Evolutionary conservation across 2,329 filamentous ascomycete genomes (phyloP), one percentile per base, ranked within the genome.

Genomic region (Sporothrix variecibatus): DNA sequence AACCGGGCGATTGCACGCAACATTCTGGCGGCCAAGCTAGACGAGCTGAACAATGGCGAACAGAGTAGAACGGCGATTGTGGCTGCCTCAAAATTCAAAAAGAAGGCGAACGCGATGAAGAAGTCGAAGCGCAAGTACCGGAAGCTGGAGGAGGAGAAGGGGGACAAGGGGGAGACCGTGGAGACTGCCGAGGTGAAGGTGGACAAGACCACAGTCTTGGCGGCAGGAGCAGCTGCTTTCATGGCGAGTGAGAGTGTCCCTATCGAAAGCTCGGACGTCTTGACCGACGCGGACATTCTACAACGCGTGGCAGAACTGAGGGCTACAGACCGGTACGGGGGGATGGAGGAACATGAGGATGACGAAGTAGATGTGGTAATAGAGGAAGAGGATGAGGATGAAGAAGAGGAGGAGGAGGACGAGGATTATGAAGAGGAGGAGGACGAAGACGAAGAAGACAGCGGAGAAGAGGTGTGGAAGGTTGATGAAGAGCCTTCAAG

Each of bases 1-100:
- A 99, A 99, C 81, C 90, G 95, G 76, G 95, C 93, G 82, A 92
- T 94, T 76, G 96, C 96, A 15, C 88, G 95, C 56, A 86, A 90
- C 77, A 85, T 97, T 58, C 86, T 98, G 40, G 93, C 93, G 31
- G 90, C 93, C 78, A 90, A 88, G 78, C 84, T 92, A 43, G 96
- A 99, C 82, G 87, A 92, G 77, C 78, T 92, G 49, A 85, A 89
- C 77, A 91, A 94, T 78, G 95, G 95, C 1, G 87, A 90, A 28
- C 84, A 90, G 76, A 93, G 91, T 79, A 85, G 94, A 34, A 86
- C 87, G 12, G 88, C 88, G 56, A 83, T 94, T 43, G 91, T 94
- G 71, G 89, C 86, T 3, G 88, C 88, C 71, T 83, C 87, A 58
- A 91, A 89, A 80, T 87, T 86, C 76, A 92, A 88, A 84, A 93